Evolutionary conservation across 768 basidiomycete species (phyloP), one percentile per base, ranked within the genome.

Genomic region (Boletales sp.): DNA sequence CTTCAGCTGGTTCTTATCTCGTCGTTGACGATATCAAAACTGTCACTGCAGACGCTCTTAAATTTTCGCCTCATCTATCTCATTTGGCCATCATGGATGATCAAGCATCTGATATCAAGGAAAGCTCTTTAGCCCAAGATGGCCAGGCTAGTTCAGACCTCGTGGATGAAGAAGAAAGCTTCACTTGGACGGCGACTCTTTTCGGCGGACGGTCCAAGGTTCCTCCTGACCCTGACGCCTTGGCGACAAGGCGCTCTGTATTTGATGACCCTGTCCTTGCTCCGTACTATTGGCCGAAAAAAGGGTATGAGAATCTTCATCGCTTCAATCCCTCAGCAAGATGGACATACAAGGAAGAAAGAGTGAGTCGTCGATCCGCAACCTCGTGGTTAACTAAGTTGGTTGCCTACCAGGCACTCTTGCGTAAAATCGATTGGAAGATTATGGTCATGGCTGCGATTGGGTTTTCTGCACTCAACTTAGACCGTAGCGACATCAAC

Each of bases 261-360:
- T 81, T 72, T 55, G 79, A 81, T 42, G 76, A 82, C 48, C 74
- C 76, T 10, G 57, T 68, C 30, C 63, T 77, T 9, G 74, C 73
- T 1, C 58, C 69, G 17, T 71, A 75, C 37, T 59, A 65, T 43
- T 76, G 72, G 76, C 81, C 81, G 1, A 78, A 73, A 48, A 51
- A 68, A 1, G 66, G 74, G 2, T 81, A 80, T 37, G 81, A 84
- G 61, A 82, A 80, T 56, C 51, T 77, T 8, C 77, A 78, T 46
- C 72, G 81, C 5, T 83, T 85, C 46, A 77, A 85, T 52, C 72
- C 77, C 0, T 67, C 66, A 32, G 77, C 77, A 36, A 72, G 83
- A 13, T 86, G 84, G 83, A 83, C 82, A 3, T 71, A 72, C 49
- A 61, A 73, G 35, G 82, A 84, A 59, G 80, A 85, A 58, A 70